Base-by-base conservation (phyloP, 169 alveolate genomes). In the Plasmodium sp. region DNA sequence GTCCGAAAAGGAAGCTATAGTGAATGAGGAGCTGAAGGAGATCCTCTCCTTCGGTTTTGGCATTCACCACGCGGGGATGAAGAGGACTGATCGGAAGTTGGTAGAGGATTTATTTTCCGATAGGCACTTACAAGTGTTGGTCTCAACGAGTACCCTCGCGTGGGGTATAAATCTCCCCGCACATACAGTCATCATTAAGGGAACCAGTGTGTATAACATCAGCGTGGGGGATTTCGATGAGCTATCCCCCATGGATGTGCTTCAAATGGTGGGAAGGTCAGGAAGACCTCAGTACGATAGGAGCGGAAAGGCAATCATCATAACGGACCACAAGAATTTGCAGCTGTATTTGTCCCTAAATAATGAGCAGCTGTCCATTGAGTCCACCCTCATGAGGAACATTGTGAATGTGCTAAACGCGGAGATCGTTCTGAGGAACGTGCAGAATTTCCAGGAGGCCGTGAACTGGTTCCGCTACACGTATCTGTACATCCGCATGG, bases 101-200 rank as follows among this genome's bases (percentile, higher is more conserved):
- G 99, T 99, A 1, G 99, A 99, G 97, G 99, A 99, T 83, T 97
- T 99, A 74, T 99, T 99, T 95, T 98, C 99, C 31, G 99, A 98
- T 93, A 98, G 99, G 73, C 99, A 98, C 94, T 96, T 99, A 31
- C 98, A 99, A 96, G 99, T 99, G 31, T 95, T 99, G 43, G 99
- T 99, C 81, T 98, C 99, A n/a, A 99, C 99, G 0, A 99, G 99
- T 5, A 99, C 99, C 14, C 95, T 99, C 83, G 99, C 99, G 6
- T 99, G 99, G 99, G 99, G 99, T 79, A 99, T 99, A 5, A 99
- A 99, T 96, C 95, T 99, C 79, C 99, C 99, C 7, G 99, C 99
- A 1, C 99, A 99, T 94, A 98, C 99, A 22, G 99, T 99, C 9
- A 98, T 99, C 5, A 99, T 99, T 75, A 99, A 99, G 96, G 99